Evolutionary conservation across 371 early-diverging fungal genomes (phyloP).

Genomic region (Mucor velutinosus): DNA sequence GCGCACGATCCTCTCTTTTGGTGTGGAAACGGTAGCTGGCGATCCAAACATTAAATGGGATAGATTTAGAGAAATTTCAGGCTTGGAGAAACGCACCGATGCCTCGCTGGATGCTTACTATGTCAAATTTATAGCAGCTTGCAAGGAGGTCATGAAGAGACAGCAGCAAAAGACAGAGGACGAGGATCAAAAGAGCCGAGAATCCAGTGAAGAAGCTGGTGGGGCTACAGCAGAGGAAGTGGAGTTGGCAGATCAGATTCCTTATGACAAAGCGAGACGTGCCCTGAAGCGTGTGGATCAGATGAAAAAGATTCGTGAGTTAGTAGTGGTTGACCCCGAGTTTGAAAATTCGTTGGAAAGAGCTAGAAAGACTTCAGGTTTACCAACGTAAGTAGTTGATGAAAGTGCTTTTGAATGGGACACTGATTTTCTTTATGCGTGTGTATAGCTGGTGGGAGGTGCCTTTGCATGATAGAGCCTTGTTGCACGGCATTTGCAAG

Average conservation of each 20-base stretch:
- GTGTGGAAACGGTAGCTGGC: constrained; percentile 50
- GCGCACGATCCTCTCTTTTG: constrained; percentile 65
- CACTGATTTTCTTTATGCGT: background rate
- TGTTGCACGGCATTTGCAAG: constrained; percentile 65
- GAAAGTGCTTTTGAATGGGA: background rate
- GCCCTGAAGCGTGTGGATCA: constrained; percentile 68
- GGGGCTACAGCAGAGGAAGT: constrained; percentile 24
- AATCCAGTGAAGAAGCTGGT: constrained; percentile 32
- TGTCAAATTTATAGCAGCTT: constrained; percentile 54
- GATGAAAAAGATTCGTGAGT: constrained; percentile 65
- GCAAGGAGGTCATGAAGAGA: constrained; percentile 58
- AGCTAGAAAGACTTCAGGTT: constrained; percentile 41
- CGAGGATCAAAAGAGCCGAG: constrained; percentile 28
- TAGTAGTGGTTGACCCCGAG: constrained; percentile 59
- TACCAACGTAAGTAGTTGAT: constrained; percentile 36
- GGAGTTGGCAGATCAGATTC: constrained; percentile 48
- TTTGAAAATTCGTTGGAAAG: constrained; percentile 32
- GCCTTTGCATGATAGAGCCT: constrained; percentile 64
- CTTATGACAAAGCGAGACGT: constrained; percentile 70
- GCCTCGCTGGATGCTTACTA: constrained; percentile 68
- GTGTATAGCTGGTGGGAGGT: constrained; percentile 65
- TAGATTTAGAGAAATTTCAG: constrained; percentile 66
- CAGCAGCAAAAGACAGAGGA: constrained; percentile 20
- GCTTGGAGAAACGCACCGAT: constrained; percentile 64
- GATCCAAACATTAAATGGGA: constrained; percentile 58